phyloP scores from a whole-genome alignment of 164 flowering plant genomes.

The Vitis amurensis region DNA sequence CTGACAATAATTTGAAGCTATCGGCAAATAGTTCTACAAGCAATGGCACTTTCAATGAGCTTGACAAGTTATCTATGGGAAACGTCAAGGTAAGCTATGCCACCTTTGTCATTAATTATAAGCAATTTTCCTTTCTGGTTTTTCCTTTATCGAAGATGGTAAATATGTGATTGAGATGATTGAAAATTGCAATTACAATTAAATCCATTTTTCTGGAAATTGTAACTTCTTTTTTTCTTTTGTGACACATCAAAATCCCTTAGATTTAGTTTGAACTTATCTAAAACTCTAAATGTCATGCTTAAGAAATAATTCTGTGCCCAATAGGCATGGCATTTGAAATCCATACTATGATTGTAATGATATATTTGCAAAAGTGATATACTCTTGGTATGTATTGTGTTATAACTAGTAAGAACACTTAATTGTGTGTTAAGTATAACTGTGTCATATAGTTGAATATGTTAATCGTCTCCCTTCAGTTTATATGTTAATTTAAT shows the following conservation, averaged over 20 bases:
- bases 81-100: slow-evolving; percentile 52
- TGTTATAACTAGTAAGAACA: not conserved
- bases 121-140: not conserved
- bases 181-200: too few relatives aligned
- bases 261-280: too few relatives aligned
- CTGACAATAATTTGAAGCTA: slow-evolving; percentile 35
- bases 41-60: slow-evolving; percentile 55
- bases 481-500: not conserved
- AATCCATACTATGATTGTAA: too few relatives aligned
- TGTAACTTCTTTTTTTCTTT: too few relatives aligned
- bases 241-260: too few relatives aligned
- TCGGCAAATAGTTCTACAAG: slow-evolving; percentile 26
- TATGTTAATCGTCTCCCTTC: not conserved
- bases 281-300: too few relatives aligned
- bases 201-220: too few relatives aligned
- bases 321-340: not conserved
- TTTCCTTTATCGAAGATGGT: not conserved
- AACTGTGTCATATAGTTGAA: not conserved
- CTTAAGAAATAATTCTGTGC: too few relatives aligned
- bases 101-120: not conserved
- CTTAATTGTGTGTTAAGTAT: not conserved
- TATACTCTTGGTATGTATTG: not conserved
- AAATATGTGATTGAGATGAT: not conserved
- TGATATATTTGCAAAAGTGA: not conserved
- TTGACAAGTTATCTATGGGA: slow-evolving; percentile 85